phyloP scores from a whole-genome alignment of 495 filamentous ascomycete genomes.

The Trichoderma orchidacearum region DNA sequence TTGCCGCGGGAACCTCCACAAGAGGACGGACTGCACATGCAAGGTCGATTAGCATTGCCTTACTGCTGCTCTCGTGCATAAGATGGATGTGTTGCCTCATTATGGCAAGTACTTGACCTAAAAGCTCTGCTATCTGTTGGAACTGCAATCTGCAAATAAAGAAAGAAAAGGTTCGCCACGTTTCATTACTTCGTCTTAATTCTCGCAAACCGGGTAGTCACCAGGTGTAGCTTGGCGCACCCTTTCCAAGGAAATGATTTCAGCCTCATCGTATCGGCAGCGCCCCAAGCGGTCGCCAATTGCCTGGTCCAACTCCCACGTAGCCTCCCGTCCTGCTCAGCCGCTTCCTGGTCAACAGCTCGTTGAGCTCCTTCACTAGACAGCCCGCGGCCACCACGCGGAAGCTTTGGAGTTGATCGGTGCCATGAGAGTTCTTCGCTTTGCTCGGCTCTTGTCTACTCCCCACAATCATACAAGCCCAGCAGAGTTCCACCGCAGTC shows the following conservation, averaged over 20 bases:
- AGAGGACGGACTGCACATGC: no score
- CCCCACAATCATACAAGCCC: constrained; percentile 22
- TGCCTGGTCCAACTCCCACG: neutral
- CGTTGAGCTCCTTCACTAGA: constrained; percentile 19
- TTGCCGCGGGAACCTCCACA: no score
- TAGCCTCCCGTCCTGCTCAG: neutral
- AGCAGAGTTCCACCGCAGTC: constrained; percentile 21
- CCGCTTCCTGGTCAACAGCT: neutral
- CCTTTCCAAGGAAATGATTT: no score
- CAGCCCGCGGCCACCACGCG: constrained; percentile 23
- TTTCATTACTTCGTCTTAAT: no score
- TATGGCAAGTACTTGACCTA: no score
- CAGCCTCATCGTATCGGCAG: neutral
- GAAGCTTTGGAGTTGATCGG: constrained; percentile 20
- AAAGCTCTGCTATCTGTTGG: no score
- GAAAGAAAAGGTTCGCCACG: neutral
- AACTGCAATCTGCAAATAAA: no score
- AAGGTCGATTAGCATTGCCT: no score
- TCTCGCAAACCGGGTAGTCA: no score
- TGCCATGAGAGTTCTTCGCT: constrained; percentile 1
- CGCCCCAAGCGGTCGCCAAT: neutral
- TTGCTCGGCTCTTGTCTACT: neutral
- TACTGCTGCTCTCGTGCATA: no score
- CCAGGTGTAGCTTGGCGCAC: no score
- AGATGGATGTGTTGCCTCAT: no score